Evolutionary conservation across 2,329 filamentous ascomycete genomes (phyloP), one percentile per base, ranked within the genome.

Genomic region (Colletotrichum orchidophilum): DNA sequence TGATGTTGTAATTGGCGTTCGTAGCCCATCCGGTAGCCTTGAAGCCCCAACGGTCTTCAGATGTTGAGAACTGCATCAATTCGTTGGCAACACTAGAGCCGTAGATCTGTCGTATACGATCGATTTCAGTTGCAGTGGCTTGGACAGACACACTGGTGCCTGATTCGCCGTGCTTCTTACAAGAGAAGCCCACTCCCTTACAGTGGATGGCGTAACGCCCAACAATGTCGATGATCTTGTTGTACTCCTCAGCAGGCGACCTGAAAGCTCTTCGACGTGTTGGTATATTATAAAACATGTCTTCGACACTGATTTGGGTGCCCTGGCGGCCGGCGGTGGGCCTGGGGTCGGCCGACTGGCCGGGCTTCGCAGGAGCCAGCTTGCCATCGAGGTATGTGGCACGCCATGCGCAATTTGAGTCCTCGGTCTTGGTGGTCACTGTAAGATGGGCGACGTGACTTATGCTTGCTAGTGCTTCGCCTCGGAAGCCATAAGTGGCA

Each of bases 391-490:
- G 90, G 79, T 97, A 99, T 75, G 94, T 91, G 26, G 95, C 95
- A 79, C 94, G 92, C 93, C 94, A 99, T 18, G 96, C 96, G 81
- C 94, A 93, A 75, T 90, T 92, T 0, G 95, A 97, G 53, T 94
- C 91, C 70, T 93, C 92, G 1, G 95, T 98, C 80, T 95, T 97
- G 8, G 97, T 99, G 1, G 96, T 98, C 53, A 99, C 94, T 4
- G 92, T 94, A 26, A 99, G 87, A 83, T 99, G 97, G 39, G 97
- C 96, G 76, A 99, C 98, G 80, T 99, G 96, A 78, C 96, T 98
- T 80, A 99, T 99, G 82, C 96, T 98, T 15, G 96, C 96, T 65
- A 99, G 84, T 3, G 96, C 96, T 82, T 99, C 96, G 66, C 96
- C 96, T 63, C 96, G 93, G 78, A 99, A 99, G n/a, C 96, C 96